phyloP scores from a whole-genome alignment of 2,329 filamentous ascomycete genomes.

The Fusarium albidum region DNA sequence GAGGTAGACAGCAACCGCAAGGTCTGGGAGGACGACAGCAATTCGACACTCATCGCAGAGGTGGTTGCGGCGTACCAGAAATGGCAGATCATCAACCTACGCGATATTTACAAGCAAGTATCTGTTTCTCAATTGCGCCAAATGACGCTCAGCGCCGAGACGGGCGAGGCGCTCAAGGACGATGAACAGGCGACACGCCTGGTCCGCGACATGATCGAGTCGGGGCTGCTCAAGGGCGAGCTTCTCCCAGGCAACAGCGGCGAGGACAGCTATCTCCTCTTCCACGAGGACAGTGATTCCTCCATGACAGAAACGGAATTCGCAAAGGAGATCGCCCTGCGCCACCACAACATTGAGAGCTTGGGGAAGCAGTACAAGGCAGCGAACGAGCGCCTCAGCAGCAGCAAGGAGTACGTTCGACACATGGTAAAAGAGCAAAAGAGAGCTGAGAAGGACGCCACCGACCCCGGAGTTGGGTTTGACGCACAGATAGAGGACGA shows the following conservation, averaged over 20 bases:
- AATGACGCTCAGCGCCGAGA: conserved; percentile 63
- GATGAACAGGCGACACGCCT: conserved; percentile 56
- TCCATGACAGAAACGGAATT: conserved; percentile 61
- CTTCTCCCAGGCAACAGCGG: conserved; percentile 56
- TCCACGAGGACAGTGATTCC: conserved; percentile 52
- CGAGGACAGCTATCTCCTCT: conserved; percentile 58
- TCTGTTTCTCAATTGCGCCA: conserved; percentile 61
- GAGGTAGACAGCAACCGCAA: conserved; percentile 67
- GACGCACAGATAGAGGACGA: conserved; percentile 64
- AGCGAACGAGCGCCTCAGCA: conserved; percentile 62
- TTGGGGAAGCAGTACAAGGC: conserved; percentile 58
- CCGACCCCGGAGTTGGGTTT: conserved; percentile 49
- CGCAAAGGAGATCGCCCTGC: conserved; percentile 53
- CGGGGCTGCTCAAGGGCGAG: conserved; percentile 60
- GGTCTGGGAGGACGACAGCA: conserved; percentile 77
- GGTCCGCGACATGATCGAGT: conserved; percentile 63
- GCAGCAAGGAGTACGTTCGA: conserved; percentile 65
- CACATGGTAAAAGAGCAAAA: conserved; percentile 56
- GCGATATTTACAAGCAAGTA: conserved; percentile 72
- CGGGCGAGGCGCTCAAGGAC: conserved; percentile 52
- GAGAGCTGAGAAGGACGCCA: conserved; percentile 53
- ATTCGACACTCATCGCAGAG: conserved; percentile 73
- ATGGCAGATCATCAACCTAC: conserved; percentile 78
- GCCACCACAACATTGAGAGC: conserved; percentile 52
- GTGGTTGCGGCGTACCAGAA: conserved; percentile 76